A percentile compares a stretch with the other conserved stretches of the same genome.
Evolutionary conservation across 805 yeast species (phyloP).

Genomic region (Candida sanyiensis): DNA sequence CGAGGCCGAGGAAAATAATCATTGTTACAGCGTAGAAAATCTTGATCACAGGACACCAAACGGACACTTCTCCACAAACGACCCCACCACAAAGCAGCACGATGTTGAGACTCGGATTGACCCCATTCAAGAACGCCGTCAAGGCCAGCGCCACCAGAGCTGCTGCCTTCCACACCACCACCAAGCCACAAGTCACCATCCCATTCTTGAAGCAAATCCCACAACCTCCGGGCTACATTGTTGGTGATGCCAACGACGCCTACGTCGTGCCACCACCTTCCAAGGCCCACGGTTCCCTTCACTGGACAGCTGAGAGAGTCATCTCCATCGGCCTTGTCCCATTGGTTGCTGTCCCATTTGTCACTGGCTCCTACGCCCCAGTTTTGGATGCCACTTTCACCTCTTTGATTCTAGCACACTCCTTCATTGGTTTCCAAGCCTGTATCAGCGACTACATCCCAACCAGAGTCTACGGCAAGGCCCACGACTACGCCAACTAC

Average conservation of each 20-base stretch:
- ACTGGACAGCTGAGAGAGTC: conserved; percentile 87
- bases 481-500: conserved; percentile 64
- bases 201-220: conserved; percentile 54
- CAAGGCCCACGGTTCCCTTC: conserved; percentile 75
- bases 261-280: conserved; percentile 57
- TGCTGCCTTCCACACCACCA: conserved; percentile 22
- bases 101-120: conserved; percentile 12
- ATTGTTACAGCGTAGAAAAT: conserved; percentile 1
- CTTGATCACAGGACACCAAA: neutral
- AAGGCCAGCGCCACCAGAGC: conserved; percentile 5
- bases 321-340: conserved; percentile 73
- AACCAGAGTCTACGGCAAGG: conserved; percentile 71
- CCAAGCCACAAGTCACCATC: conserved; percentile 33
- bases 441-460: conserved; percentile 95
- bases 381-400: conserved; percentile 68
- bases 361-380: conserved; percentile 67
- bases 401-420: conserved; percentile 63
- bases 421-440: conserved; percentile 80
- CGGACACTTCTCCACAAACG: neutral
- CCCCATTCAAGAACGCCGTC: conserved; percentile 7
- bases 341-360: conserved; percentile 65
- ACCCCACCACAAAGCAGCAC: neutral
- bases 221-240: conserved; percentile 86
- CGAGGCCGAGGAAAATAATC: conserved; percentile 10
- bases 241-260: conserved; percentile 93